Evolutionary conservation across 2,329 filamentous ascomycete genomes (phyloP).

Genomic region (Pseudogymnoascus sp.): DNA sequence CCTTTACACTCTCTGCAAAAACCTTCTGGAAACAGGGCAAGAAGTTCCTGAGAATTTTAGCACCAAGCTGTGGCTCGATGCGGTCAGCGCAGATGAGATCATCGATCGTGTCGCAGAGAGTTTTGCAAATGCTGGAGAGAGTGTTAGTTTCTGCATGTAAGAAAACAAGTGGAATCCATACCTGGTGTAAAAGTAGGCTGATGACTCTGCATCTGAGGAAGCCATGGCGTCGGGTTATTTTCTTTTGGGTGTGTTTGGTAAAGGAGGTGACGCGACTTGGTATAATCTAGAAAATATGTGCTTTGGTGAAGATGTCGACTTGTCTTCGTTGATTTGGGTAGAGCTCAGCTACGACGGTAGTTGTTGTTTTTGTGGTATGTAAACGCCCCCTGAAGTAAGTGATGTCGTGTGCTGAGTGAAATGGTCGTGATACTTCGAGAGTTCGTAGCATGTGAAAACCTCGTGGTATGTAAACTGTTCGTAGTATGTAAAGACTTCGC

Average conservation of each 20-base stretch:
- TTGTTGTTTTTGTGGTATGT: not conserved
- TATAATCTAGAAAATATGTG: not conserved
- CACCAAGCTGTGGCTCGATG: slow-evolving; percentile 17
- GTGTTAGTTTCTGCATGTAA: not conserved
- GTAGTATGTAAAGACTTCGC: not conserved
- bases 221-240: not conserved
- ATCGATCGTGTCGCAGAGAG: slow-evolving; percentile 15
- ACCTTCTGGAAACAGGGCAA: not conserved
- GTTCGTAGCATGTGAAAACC: not conserved
- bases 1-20: not conserved
- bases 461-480: not conserved
- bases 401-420: not conserved
- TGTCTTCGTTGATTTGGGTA: not conserved
- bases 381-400: not conserved
- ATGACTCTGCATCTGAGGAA: not conserved
- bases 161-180: not conserved
- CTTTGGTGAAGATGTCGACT: not conserved
- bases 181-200: not conserved
- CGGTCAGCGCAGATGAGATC: slow-evolving; percentile 17
- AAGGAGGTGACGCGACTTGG: not conserved
- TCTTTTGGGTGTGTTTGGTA: not conserved
- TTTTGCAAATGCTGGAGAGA: slow-evolving; percentile 14
- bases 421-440: not conserved
- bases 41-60: slow-evolving; percentile 12
- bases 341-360: not conserved